These are phyloP conservation scores for Diophrys appendiculata DNA, from an alignment of 73 alveolate genomes.

Conservation along the genomic window DNA sequence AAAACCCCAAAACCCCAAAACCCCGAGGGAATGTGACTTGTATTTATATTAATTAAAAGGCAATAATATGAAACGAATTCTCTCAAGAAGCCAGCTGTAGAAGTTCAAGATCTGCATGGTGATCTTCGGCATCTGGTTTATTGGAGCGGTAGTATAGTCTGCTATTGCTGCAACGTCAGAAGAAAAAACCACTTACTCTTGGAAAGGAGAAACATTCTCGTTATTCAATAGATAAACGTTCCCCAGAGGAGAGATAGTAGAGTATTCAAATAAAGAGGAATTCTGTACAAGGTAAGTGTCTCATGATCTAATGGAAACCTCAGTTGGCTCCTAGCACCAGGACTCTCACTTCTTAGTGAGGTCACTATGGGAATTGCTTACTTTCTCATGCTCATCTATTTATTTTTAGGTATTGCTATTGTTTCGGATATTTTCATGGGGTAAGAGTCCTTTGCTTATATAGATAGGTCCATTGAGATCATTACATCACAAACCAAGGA, in stretches of 20 bases:
- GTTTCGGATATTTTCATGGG: conserved; percentile 67
- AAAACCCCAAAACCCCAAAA: conserved; percentile 32
- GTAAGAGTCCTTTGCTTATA: background rate
- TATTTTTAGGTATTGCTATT: conserved; percentile 55
- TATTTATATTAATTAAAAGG: background rate
- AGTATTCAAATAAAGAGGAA: conserved; percentile 26
- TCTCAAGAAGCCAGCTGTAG: background rate
- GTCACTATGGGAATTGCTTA: conserved; percentile 25
- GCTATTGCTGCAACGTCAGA: background rate
- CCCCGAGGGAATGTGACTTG: background rate
- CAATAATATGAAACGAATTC: background rate
- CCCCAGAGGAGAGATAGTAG: conserved; percentile 17
- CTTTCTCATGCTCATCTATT: conserved; percentile 14
- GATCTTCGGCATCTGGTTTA: conserved; percentile 8
- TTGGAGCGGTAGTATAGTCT: background rate
- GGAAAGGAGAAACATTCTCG: conserved; percentile 5
- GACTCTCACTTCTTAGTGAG: conserved; percentile 10
- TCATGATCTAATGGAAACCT: background rate
- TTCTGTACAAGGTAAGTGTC: conserved; percentile 8
- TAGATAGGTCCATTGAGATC: conserved; percentile 54
- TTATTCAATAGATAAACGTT: background rate
- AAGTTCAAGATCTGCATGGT: conserved; percentile 14
- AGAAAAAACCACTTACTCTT: conserved; percentile 2
- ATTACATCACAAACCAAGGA: conserved; percentile 63
- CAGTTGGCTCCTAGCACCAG: conserved; percentile 32